Percentiles rank a stretch among this genome's conserved stretches.
Evolutionary conservation across 1,284 basidiomycete species (phyloP).

Genomic region (Leccinum ponderosum): DNA sequence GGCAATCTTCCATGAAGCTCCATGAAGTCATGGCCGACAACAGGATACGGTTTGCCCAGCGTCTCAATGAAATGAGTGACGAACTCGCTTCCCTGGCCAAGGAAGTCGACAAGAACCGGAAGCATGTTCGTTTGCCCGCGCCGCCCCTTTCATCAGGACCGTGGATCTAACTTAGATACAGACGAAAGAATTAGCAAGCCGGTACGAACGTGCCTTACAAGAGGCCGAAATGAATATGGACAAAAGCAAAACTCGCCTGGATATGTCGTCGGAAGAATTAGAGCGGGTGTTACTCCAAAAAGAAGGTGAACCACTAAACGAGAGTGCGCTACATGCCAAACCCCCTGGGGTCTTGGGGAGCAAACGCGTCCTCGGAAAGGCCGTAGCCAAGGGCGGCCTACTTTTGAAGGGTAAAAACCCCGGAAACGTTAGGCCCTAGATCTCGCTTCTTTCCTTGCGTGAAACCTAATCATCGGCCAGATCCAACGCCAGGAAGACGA

Average conservation of each 20-base stretch:
- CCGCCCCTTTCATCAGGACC: slow-evolving; percentile 4
- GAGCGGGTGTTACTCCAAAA: slow-evolving; percentile 94
- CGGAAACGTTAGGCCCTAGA: slow-evolving; percentile 66
- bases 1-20: slow-evolving; percentile 83
- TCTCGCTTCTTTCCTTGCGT: slow-evolving; percentile 2
- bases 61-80: slow-evolving; percentile 94
- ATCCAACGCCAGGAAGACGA: slow-evolving; percentile 96
- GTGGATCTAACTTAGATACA: slow-evolving; percentile 33
- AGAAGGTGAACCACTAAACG: slow-evolving; percentile 88
- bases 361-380: slow-evolving; percentile 80
- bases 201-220: slow-evolving; percentile 86
- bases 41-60: slow-evolving; percentile 80
- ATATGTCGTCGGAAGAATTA: slow-evolving; percentile 90
- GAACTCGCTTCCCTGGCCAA: slow-evolving; percentile 85
- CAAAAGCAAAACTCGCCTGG: slow-evolving; percentile 86
- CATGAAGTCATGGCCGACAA: slow-evolving; percentile 92
- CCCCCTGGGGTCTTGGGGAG: slow-evolving; percentile 57
- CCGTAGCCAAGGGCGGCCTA: slow-evolving; percentile 89
- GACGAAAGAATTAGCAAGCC: slow-evolving; percentile 87
- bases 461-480: slow-evolving; percentile 40
- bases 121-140: slow-evolving; percentile 57
- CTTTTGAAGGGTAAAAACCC: slow-evolving; percentile 94
- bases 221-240: slow-evolving; percentile 91
- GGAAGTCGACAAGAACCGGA: slow-evolving; percentile 93
- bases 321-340: slow-evolving; percentile 68